Percentiles rank a stretch among this genome's conserved stretches.
Evolutionary conservation across 306 rosid genomes (phyloP).

Genomic region (Purshia tridentata): DNA sequence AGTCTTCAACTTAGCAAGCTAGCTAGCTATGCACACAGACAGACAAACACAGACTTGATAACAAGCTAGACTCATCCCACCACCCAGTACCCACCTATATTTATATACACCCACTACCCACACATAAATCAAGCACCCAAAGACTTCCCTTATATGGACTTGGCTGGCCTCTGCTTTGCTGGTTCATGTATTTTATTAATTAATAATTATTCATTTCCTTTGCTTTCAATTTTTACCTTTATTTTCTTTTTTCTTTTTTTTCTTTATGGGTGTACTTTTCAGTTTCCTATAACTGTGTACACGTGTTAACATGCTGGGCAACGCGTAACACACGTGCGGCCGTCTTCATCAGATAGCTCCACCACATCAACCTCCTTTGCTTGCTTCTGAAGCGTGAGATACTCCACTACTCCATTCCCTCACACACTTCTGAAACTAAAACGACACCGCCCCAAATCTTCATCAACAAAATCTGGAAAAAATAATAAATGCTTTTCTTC

Average conservation of each 20-base stretch:
- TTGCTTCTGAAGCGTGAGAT: slow-evolving; percentile 55
- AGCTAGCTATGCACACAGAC: background rate
- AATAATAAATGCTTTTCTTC: background rate
- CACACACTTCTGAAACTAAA: background rate
- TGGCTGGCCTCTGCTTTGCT: slow-evolving; percentile 4
- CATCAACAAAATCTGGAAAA: background rate
- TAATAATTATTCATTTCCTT: background rate
- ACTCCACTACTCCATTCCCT: slow-evolving; percentile 15
- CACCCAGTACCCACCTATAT: slow-evolving; percentile 60
- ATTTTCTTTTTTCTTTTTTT: background rate
- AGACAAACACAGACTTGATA: slow-evolving; percentile 1
- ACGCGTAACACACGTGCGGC: slow-evolving; percentile 45
- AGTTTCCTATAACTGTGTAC: background rate
- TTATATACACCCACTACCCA: background rate
- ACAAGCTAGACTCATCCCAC: slow-evolving; percentile 24
- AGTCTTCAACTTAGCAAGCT: background rate
- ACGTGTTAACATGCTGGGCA: slow-evolving; percentile 28
- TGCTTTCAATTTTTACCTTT: background rate
- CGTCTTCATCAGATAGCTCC: slow-evolving; percentile 53
- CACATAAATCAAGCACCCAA: background rate
- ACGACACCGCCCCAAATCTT: background rate
- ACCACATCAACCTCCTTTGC: slow-evolving; percentile 49
- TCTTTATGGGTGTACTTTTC: background rate
- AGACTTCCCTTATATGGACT: background rate
- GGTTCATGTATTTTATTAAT: background rate